A percentile compares a stretch with the other conserved stretches of the same genome.
Conservation (phyloP, 2,329 filamentous ascomycete species). For the Macrophomina pseudophaseolina region DNA sequence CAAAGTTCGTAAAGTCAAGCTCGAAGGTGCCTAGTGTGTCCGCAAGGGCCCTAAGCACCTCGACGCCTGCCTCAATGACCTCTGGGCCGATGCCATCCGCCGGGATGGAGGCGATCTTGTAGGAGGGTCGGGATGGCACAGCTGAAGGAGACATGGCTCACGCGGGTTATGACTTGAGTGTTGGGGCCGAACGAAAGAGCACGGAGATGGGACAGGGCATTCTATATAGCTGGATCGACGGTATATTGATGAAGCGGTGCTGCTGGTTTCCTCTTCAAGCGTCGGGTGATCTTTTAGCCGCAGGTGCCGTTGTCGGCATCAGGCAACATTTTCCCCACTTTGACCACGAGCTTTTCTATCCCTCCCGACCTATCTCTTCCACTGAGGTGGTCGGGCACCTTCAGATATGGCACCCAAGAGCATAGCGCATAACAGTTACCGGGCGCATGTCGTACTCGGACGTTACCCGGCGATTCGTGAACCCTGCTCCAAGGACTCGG, state of each 20-base stretch:
- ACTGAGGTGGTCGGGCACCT: no score
- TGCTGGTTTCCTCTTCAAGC: not conserved
- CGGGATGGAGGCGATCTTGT: slow-evolving; percentile 53
- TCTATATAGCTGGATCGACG: not conserved
- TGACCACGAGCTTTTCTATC: no score
- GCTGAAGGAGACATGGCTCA: slow-evolving; percentile 5
- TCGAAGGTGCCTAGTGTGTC: slow-evolving; percentile 61
- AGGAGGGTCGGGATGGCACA: slow-evolving; percentile 1
- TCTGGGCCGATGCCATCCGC: slow-evolving; percentile 74
- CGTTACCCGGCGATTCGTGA: no score
- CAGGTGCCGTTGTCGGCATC: not conserved
- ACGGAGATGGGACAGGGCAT: not conserved
- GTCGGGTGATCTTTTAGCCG: slow-evolving; percentile 16
- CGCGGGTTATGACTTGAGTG: not conserved
- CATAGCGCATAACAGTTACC: no score
- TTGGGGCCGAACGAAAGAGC: not conserved
- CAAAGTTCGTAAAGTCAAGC: slow-evolving; percentile 66
- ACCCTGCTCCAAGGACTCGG: no score
- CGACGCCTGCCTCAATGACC: slow-evolving; percentile 67
- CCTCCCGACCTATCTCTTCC: no score
- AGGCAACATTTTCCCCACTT: not conserved
- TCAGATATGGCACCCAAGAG: no score
- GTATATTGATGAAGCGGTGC: slow-evolving; percentile 21
- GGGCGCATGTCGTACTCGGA: no score
- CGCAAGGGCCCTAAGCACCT: slow-evolving; percentile 63